Base-by-base conservation (phyloP, 768 basidiomycete species). In the Pleurotus salmoneostramineus region DNA sequence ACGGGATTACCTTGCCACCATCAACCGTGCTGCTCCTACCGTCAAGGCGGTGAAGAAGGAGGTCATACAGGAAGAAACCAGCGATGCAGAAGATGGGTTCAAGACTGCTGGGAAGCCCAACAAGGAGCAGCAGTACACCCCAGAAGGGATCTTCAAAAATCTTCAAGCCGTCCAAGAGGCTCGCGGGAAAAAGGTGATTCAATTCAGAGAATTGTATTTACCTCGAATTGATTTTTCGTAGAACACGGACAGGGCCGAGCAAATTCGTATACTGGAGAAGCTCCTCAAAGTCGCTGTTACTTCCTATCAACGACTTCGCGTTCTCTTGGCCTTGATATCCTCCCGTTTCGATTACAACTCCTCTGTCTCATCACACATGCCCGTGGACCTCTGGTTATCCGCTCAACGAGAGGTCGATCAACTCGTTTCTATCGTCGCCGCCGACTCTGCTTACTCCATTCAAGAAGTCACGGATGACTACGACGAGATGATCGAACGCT, bases 301-400 rank as follows among this genome's bases (percentile, higher is more conserved):
- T 4, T 76, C 91, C 0, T 99, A 99, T 71, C 93, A 96, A 68
- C 87, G 86, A 62, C 95, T 99, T 60, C 89, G 97, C 56, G 93
- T 99, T 34, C 85, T 98, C 35, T 84, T 99, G 52, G 90, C 95
- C 12, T 83, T 98, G 56, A 84, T 98, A 64, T 94, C 95, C 2
- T 92, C 95, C 6, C 90, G 95, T 45, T 97, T 98, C 69, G 97
- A 99, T 75, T 98, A 97, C 77, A 95, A 94, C 70, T 88, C 93
- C 21, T 91, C 88, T 17, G 83, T 89, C 57, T 77, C 89, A 6
- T 83, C 87, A 1, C 86, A 93, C 68, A 97, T 99, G 89, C 94
- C 97, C 5, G 77, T 88, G 59, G 95, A 98, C 40, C 81, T 93
- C 48, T 98, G 97, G 97, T 69, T 88, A 6, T 78, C 87, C 12